Percentiles rank a stretch among this genome's conserved stretches.
Evolutionary conservation across 2,329 filamentous ascomycete species (phyloP).

Genomic region (Cordyceps fumosorosea): DNA sequence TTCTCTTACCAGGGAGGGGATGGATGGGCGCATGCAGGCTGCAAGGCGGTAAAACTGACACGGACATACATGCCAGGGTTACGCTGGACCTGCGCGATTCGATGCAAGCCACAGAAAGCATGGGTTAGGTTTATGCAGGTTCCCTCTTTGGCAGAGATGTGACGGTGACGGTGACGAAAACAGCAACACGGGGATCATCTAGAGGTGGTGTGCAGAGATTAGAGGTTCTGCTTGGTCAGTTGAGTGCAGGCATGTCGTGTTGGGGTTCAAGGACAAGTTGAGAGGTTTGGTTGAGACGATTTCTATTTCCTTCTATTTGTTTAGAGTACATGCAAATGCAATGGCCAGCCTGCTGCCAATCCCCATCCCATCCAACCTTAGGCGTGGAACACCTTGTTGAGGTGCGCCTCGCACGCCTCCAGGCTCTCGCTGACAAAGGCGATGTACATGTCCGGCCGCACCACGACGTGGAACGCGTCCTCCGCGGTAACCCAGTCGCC

Average conservation of each 20-base stretch:
- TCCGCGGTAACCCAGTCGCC: conserved; percentile 24
- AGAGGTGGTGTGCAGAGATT: not conserved
- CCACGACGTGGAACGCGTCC: conserved; percentile 27
- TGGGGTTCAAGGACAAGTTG: no score
- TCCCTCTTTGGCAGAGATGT: not conserved
- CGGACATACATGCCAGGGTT: not conserved
- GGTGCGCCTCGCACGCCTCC: not conserved
- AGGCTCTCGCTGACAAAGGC: conserved; percentile 14
- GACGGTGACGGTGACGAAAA: not conserved
- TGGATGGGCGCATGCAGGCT: not conserved
- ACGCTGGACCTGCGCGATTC: not conserved
- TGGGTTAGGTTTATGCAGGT: not conserved
- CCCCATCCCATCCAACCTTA: not conserved
- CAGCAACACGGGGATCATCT: not conserved
- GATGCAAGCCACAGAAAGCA: not conserved
- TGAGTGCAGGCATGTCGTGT: no score
- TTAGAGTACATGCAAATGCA: not conserved
- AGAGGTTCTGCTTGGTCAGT: no score
- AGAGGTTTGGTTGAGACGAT: no score
- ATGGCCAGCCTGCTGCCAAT: not conserved
- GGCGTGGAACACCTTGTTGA: not conserved
- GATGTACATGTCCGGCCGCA: conserved; percentile 36
- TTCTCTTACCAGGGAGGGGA: not conserved
- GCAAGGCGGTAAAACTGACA: not conserved
- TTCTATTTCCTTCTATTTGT: not conserved